Percentiles rank a stretch among this genome's conserved stretches.
Evolutionary conservation across 2,329 filamentous ascomycete genomes (phyloP).

Genomic region (Alternaria ventricosa): DNA sequence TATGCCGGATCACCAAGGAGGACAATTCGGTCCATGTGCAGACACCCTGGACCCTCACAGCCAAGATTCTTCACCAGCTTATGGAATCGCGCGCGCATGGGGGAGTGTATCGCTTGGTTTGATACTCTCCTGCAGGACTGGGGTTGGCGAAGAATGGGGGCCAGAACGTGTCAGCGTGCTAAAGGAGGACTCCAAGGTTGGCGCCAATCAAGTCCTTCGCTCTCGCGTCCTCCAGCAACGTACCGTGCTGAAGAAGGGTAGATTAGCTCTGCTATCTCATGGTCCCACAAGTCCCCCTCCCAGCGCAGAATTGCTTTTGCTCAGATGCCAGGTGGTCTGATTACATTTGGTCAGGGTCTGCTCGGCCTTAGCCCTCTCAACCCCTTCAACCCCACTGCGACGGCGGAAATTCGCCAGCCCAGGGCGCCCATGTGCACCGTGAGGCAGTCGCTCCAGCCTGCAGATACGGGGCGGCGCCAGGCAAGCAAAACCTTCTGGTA

Average conservation of each 20-base stretch:
- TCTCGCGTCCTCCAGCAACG: constrained; percentile 1
- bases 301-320: constrained; percentile 11
- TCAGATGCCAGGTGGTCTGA: neutral
- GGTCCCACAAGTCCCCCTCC: constrained; percentile 2
- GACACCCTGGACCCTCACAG: constrained; percentile 1
- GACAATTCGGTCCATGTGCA: constrained; percentile 1
- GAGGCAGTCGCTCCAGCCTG: constrained; percentile 1
- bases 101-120: neutral
- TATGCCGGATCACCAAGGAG: neutral
- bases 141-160: constrained; percentile 30
- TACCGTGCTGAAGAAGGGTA: neutral
- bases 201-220: neutral
- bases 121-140: constrained; percentile 14
- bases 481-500: constrained; percentile 2
- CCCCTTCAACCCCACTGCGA: neutral
- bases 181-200: neutral
- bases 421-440: constrained; percentile 3
- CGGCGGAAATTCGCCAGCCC: neutral
- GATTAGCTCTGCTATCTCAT: constrained; percentile 1
- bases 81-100: constrained; percentile 12
- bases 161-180: constrained; percentile 17
- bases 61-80: constrained; percentile 7
- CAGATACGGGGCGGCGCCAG: neutral
- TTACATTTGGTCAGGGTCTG: neutral
- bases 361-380: neutral